Evolutionary conservation across 768 basidiomycete species (phyloP).

Genomic region (Coprinopsis marcescibilis): DNA sequence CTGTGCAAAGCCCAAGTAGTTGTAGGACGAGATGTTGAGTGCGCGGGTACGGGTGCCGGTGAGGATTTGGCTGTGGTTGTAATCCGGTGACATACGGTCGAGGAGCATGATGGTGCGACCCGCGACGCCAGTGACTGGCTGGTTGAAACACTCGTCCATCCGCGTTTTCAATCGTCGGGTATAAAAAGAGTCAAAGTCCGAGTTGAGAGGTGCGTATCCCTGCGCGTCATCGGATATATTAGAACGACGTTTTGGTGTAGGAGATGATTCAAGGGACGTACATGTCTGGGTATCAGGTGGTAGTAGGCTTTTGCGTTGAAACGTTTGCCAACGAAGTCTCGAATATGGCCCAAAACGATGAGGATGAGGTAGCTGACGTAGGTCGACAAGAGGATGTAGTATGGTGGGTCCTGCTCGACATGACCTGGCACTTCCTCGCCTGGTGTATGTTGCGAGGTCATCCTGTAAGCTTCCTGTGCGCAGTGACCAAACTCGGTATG

Average conservation of each 20-base stretch:
- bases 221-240: no score
- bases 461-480: slow-evolving; percentile 68
- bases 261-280: slow-evolving; percentile 36
- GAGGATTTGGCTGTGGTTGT: slow-evolving; percentile 70
- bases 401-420: slow-evolving; percentile 80
- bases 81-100: slow-evolving; percentile 79
- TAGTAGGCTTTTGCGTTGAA: slow-evolving; percentile 62
- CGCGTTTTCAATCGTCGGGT: slow-evolving; percentile 91
- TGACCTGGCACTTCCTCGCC: slow-evolving; percentile 46
- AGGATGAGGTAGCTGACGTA: slow-evolving; percentile 93
- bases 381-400: slow-evolving; percentile 87
- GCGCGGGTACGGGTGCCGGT: slow-evolving; percentile 81
- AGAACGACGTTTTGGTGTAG: background rate
- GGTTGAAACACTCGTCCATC: slow-evolving; percentile 92
- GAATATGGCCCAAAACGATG: slow-evolving; percentile 85
- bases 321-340: slow-evolving; percentile 93
- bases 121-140: slow-evolving; percentile 91
- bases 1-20: slow-evolving; percentile 98
- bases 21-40: slow-evolving; percentile 97
- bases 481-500: slow-evolving; percentile 95
- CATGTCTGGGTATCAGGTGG: slow-evolving; percentile 80
- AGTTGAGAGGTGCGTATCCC: slow-evolving; percentile 96
- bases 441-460: slow-evolving; percentile 54
- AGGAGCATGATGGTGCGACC: slow-evolving; percentile 86
- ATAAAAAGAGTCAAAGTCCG: slow-evolving; percentile 99